Evolutionary conservation across 2,329 filamentous ascomycete species (phyloP).

Genomic region (Venturia carpophila): DNA sequence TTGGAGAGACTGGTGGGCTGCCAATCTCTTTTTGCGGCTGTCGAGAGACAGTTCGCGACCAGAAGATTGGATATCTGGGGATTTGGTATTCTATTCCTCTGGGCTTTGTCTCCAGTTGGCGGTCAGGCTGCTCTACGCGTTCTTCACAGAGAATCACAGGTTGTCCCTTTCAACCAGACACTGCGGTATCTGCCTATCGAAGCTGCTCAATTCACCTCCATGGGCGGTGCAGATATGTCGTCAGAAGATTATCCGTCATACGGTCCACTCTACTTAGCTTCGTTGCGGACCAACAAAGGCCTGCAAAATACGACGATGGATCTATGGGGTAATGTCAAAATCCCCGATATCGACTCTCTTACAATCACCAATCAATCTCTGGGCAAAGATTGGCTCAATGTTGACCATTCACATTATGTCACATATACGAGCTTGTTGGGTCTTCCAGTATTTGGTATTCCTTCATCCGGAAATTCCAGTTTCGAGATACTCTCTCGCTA

Average conservation of each 20-base stretch:
- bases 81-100: conserved; percentile 28
- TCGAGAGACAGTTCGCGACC: conserved; percentile 30
- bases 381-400: conserved; percentile 24
- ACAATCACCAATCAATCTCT: conserved; percentile 18
- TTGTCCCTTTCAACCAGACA: conserved; percentile 21
- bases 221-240: conserved; percentile 21
- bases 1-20: conserved; percentile 20
- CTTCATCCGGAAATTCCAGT: neutral
- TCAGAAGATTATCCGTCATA: conserved; percentile 18
- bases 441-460: conserved; percentile 5
- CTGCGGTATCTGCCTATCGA: conserved; percentile 25
- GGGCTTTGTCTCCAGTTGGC: conserved; percentile 32
- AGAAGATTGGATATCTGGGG: conserved; percentile 28
- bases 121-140: conserved; percentile 32
- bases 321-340: conserved; percentile 31
- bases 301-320: conserved; percentile 27
- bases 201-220: conserved; percentile 21
- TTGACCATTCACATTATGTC: conserved; percentile 21
- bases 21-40: conserved; percentile 32
- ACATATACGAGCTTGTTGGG: conserved; percentile 26
- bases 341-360: conserved; percentile 24
- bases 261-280: conserved; percentile 11
- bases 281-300: conserved; percentile 22
- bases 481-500: neutral
- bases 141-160: conserved; percentile 21